Percentiles rank a stretch among this genome's conserved stretches.
Evolutionary conservation across 2,329 filamentous ascomycete species (phyloP).

Genomic region (Colletotrichum theobromicola): DNA sequence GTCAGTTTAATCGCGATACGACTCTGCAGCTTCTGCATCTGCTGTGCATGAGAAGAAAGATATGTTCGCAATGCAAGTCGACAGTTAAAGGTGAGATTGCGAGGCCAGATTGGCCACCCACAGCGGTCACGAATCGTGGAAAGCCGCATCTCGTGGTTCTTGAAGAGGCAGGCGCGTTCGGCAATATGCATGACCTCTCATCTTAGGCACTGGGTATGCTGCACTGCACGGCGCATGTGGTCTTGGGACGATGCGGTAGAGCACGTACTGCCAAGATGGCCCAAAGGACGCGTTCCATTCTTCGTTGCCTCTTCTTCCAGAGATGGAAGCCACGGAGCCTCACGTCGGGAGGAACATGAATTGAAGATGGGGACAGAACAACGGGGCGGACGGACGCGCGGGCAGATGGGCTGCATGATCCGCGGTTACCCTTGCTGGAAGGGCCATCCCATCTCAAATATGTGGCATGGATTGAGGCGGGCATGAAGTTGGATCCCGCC

Average conservation of each 20-base stretch:
- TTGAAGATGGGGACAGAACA: background rate
- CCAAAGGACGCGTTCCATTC: background rate
- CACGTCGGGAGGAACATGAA: background rate
- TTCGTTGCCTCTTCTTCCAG: background rate
- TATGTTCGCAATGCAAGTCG: background rate
- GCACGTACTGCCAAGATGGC: background rate
- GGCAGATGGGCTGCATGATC: slow-evolving; percentile 3
- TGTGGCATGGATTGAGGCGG: background rate
- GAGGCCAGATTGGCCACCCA: background rate
- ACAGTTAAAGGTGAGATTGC: background rate
- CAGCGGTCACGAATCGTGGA: background rate
- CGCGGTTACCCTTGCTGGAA: background rate
- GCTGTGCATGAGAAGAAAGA: background rate
- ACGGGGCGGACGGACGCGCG: background rate
- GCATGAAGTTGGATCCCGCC: slow-evolving; percentile 8
- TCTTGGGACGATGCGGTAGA: background rate
- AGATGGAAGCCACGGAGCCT: background rate
- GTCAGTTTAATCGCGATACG: background rate
- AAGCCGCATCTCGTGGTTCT: background rate
- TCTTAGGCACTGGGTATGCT: background rate
- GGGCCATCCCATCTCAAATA: background rate
- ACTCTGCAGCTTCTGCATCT: background rate
- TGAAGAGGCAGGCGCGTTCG: background rate
- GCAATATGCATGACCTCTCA: background rate
- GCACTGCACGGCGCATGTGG: background rate